Evolutionary conservation across 257 asterid species (phyloP).

Genomic region (Ajuga chamaepitys): DNA sequence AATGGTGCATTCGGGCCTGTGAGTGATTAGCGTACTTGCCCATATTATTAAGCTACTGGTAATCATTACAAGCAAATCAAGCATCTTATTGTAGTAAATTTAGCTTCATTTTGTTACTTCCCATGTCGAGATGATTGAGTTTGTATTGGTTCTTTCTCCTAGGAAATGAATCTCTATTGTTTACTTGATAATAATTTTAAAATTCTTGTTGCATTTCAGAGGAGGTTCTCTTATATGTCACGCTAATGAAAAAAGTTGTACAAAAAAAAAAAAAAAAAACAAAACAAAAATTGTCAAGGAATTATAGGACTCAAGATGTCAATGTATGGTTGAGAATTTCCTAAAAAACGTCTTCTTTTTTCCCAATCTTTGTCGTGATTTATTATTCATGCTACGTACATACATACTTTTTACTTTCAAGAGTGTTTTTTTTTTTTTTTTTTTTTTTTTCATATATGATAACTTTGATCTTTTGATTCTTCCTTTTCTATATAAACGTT

Average conservation of each 20-base stretch:
- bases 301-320: too few relatives aligned
- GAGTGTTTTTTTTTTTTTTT: too few relatives aligned
- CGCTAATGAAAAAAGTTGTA: neutral
- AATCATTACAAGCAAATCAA: neutral
- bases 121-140: conserved; percentile 15
- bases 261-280: too few relatives aligned
- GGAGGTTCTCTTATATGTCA: neutral
- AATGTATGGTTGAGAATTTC: too few relatives aligned
- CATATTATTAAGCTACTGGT: neutral
- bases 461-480: too few relatives aligned
- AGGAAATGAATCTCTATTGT: conserved; percentile 10
- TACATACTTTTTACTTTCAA: too few relatives aligned
- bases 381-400: too few relatives aligned
- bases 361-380: too few relatives aligned
- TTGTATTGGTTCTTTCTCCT: conserved; percentile 15
- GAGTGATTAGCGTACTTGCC: neutral
- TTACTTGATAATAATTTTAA: neutral
- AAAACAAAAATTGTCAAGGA: too few relatives aligned
- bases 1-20: neutral
- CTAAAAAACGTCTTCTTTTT: too few relatives aligned
- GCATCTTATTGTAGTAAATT: conserved; percentile 6
- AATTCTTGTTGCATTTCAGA: neutral
- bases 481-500: too few relatives aligned
- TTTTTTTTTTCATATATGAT: too few relatives aligned
- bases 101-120: conserved; percentile 7